Evolutionary conservation across 805 yeast genomes (phyloP).

Genomic region (Starmerella vitae): DNA sequence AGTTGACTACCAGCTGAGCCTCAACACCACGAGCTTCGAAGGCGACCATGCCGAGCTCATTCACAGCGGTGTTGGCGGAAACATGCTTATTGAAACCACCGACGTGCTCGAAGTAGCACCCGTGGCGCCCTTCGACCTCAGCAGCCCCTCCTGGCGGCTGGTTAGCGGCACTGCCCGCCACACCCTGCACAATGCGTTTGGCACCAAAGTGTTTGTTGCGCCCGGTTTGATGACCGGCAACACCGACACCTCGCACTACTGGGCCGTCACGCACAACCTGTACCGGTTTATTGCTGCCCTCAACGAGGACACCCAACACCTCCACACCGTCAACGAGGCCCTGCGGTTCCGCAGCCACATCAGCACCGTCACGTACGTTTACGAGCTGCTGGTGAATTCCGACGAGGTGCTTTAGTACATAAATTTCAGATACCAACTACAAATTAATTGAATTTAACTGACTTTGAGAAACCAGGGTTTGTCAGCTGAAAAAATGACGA

Average conservation of each 20-base stretch:
- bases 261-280: slow-evolving; percentile 47
- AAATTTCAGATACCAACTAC: too few relatives aligned
- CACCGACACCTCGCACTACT: slow-evolving; percentile 57
- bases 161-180: slow-evolving; percentile 52
- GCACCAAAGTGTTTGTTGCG: slow-evolving; percentile 31
- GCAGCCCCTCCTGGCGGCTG: slow-evolving; percentile 35
- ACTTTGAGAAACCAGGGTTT: too few relatives aligned
- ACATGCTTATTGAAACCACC: slow-evolving; percentile 15
- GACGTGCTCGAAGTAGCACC: slow-evolving; percentile 40
- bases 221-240: slow-evolving; percentile 57
- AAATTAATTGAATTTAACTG: too few relatives aligned
- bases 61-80: slow-evolving; percentile 29
- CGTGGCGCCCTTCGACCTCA: slow-evolving; percentile 31
- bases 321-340: slow-evolving; percentile 55
- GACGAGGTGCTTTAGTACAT: too few relatives aligned
- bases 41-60: slow-evolving; percentile 29
- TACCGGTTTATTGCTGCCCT: slow-evolving; percentile 34
- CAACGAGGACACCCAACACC: slow-evolving; percentile 15
- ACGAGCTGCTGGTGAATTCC: slow-evolving; percentile 22
- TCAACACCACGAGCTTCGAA: slow-evolving; percentile 20
- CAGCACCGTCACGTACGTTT: slow-evolving; percentile 24
- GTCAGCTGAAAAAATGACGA: slow-evolving; percentile 21
- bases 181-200: slow-evolving; percentile 23
- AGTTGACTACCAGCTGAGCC: slow-evolving; percentile 33
- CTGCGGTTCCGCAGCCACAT: slow-evolving; percentile 44